Evolutionary conservation across 176 grass and related monocot species (phyloP).

Genomic region (Ampelocalamus luodianensis): DNA sequence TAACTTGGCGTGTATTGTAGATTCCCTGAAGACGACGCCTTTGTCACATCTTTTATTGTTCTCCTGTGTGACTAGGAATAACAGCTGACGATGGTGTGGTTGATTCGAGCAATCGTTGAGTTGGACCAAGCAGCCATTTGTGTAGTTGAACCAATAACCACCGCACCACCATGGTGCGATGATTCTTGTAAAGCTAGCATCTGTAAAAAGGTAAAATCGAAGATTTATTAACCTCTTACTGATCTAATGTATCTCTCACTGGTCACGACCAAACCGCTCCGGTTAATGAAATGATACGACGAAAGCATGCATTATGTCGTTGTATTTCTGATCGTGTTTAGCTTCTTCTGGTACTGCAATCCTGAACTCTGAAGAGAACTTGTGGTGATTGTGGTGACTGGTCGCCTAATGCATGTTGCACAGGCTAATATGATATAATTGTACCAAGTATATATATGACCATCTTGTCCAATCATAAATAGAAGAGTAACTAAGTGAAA

Average conservation of each 20-base stretch:
- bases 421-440: too few relatives aligned
- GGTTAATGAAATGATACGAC: background rate
- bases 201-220: constrained; percentile 1
- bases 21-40: background rate
- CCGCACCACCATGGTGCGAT: background rate
- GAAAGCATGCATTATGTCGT: background rate
- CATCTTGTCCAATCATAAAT: too few relatives aligned
- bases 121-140: constrained; percentile 2
- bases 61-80: constrained; percentile 29
- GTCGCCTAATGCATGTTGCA: too few relatives aligned
- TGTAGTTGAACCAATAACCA: constrained; percentile 45
- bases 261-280: background rate
- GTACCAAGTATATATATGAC: too few relatives aligned
- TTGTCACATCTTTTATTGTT: background rate
- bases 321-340: background rate
- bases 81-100: constrained; percentile 29
- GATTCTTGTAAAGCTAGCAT: constrained; percentile 46
- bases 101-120: background rate
- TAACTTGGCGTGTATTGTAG: background rate
- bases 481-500: too few relatives aligned
- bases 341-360: background rate
- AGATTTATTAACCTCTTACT: background rate
- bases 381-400: too few relatives aligned
- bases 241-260: background rate
- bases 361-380: background rate